phyloP scores from a whole-genome alignment of 768 basidiomycete species.

The Boletus edulis region DNA sequence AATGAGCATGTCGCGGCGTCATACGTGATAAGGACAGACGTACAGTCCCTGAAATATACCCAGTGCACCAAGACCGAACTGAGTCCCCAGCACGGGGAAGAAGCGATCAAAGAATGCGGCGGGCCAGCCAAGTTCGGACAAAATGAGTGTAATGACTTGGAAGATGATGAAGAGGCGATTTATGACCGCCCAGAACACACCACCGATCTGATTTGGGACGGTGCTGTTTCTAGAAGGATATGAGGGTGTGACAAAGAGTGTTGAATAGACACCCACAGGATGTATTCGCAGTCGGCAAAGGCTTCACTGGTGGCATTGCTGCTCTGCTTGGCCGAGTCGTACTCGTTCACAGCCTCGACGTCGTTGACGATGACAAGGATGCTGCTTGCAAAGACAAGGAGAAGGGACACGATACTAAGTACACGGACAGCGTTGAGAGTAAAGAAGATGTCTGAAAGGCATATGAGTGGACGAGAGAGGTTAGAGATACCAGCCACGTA shows the following conservation, averaged over 20 bases:
- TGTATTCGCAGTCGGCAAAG: conserved; percentile 68
- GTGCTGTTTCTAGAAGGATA: conserved; percentile 55
- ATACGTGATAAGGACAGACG: conserved; percentile 27
- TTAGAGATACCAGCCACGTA: conserved; percentile 27
- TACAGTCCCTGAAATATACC: conserved; percentile 87
- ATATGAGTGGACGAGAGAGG: not conserved
- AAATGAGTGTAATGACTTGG: conserved; percentile 74
- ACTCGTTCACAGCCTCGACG: conserved; percentile 70
- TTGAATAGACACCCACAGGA: conserved; percentile 49
- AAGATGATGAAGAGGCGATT: conserved; percentile 86
- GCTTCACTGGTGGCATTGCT: conserved; percentile 30
- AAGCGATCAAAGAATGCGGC: conserved; percentile 73
- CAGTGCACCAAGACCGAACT: conserved; percentile 83
- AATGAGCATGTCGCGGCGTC: conserved; percentile 3
- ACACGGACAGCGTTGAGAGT: conserved; percentile 76
- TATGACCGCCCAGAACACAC: conserved; percentile 88
- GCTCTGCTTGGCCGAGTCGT: conserved; percentile 41
- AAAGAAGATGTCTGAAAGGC: conserved; percentile 56
- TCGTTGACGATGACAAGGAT: conserved; percentile 73
- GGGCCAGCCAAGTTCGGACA: conserved; percentile 86
- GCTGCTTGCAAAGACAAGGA: conserved; percentile 79
- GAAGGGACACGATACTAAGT: conserved; percentile 74
- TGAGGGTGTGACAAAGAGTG: conserved; percentile 17
- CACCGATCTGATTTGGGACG: conserved; percentile 89
- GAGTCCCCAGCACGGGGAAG: conserved; percentile 82